Base-by-base conservation (phyloP, 2,329 filamentous ascomycete species). In the Cercospora sojina region DNA sequence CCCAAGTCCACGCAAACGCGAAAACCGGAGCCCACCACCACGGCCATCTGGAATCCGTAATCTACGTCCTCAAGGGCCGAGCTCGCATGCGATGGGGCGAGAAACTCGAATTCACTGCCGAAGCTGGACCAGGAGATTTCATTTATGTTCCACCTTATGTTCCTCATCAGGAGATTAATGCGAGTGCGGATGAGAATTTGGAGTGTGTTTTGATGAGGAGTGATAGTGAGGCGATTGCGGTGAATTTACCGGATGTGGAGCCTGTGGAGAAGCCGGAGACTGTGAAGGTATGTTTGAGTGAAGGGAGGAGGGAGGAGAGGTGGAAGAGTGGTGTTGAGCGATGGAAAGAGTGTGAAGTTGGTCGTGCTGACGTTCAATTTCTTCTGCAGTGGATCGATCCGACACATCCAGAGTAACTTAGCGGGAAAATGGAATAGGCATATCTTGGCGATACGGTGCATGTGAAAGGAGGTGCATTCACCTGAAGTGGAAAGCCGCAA, bases 81-180 rank as follows among this genome's bases (percentile, higher is more conserved):
- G 81, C 80, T 10, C 74, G 81, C 5, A 82, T 83, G 80, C 76
- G 80, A 7, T 82, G 80, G 80, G 81, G 81, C 31, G 78, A 80
- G 70, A 78, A 76, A 59, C 70, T 83, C 61, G 78, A 82, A 71
- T 83, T 80, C 70, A 79, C 77, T 1, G 80, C 80, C 29, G 80
- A 82, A 72, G 80, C 80, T 23, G 80, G 81, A 18, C 80, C 80
- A 2, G 80, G 80, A 2, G 80, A 82, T 67, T 83, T 82, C 69
- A 82, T 83, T 62, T 83, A 79, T 69, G 80, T 82, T 29, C 80
- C 80, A 41, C 80, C 80, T 1, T 74, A 69, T 59, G 72, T 71
- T 25, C 80, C 80, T 43, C 80, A 83, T 72, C 80, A 83, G 72
- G 80, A 82, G 75, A 82, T 82, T 70, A 82, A 82, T 69, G 80